Conservation (phyloP, 1,284 basidiomycete species). For the Ganoderma lingzhi region DNA sequence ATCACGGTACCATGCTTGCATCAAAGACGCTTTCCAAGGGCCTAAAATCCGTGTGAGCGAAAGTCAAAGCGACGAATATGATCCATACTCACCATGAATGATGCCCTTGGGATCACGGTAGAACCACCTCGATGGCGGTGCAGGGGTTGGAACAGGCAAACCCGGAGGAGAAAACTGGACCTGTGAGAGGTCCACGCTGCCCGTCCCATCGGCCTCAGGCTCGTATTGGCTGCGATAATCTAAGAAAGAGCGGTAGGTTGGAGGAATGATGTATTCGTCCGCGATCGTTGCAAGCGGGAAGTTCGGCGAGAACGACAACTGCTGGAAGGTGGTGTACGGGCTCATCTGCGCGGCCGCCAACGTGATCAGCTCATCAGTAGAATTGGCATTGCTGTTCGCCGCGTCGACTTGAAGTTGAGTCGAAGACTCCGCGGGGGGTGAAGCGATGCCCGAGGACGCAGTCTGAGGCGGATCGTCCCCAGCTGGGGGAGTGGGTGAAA, state of each 20-base stretch:
- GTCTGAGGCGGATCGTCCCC: slow-evolving; percentile 22
- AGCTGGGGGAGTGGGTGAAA: slow-evolving; percentile 54
- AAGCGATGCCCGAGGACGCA: slow-evolving; percentile 17
- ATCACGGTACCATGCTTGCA: slow-evolving; percentile 88
- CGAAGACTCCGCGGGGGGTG: slow-evolving; percentile 29
- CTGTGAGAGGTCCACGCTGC: slow-evolving; percentile 58
- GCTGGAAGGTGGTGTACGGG: slow-evolving; percentile 89
- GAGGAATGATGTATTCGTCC: slow-evolving; percentile 88
- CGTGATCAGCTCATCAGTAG: slow-evolving; percentile 71
- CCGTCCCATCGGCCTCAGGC: slow-evolving; percentile 54
- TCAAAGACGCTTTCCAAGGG: slow-evolving; percentile 84
- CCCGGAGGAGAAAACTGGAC: slow-evolving; percentile 81
- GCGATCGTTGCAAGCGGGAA: slow-evolving; percentile 88
- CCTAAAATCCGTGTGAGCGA: slow-evolving; percentile 49
- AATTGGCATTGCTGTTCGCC: slow-evolving; percentile 35
- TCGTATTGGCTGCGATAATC: slow-evolving; percentile 72
- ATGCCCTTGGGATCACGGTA: slow-evolving; percentile 82
- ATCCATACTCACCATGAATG: slow-evolving; percentile 66
- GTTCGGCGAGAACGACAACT: slow-evolving; percentile 81
- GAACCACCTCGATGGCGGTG: slow-evolving; percentile 76
- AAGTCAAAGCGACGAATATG: background rate
- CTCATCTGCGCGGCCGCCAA: slow-evolving; percentile 75
- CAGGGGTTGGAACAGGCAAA: slow-evolving; percentile 71
- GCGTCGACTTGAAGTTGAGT: slow-evolving; percentile 33
- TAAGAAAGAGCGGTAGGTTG: slow-evolving; percentile 82